phyloP scores from a whole-genome alignment of 1,284 basidiomycete genomes.

The Gymnopus androsaceus region DNA sequence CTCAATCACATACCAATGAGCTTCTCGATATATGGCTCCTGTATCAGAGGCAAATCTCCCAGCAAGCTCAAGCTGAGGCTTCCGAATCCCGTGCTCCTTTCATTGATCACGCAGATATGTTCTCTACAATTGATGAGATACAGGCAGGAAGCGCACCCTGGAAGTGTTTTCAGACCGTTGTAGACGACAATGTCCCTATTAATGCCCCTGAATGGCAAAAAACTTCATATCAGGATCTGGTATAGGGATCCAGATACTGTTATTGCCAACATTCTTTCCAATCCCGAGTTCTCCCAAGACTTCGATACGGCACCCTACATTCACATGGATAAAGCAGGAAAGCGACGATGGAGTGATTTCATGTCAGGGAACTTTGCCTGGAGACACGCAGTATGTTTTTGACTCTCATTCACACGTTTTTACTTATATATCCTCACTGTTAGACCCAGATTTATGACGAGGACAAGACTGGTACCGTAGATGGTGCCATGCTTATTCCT shows the following conservation, averaged over 20 bases:
- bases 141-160: slow-evolving; percentile 27
- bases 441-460: slow-evolving; percentile 18
- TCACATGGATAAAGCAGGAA: slow-evolving; percentile 12
- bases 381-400: slow-evolving; percentile 26
- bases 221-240: slow-evolving; percentile 25
- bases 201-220: slow-evolving; percentile 26
- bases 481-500: slow-evolving; percentile 32
- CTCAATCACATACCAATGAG: slow-evolving; percentile 15
- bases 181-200: slow-evolving; percentile 23
- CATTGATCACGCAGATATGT: slow-evolving; percentile 23
- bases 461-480: slow-evolving; percentile 18
- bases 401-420: not conserved
- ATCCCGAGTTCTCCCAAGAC: slow-evolving; percentile 17
- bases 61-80: not conserved
- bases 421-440: not conserved
- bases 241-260: slow-evolving; percentile 22
- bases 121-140: slow-evolving; percentile 30
- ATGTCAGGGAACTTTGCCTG: slow-evolving; percentile 33
- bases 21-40: slow-evolving; percentile 21
- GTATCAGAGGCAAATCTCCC: not conserved
- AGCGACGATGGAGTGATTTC: slow-evolving; percentile 25
- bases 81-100: slow-evolving; percentile 23
- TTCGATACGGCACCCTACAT: slow-evolving; percentile 23
- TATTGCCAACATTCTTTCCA: slow-evolving; percentile 22
- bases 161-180: slow-evolving; percentile 22